Evolutionary conservation across 257 asterid genomes (phyloP), one percentile per base, ranked within the genome.

Genomic region (Gynochthodes officinalis): DNA sequence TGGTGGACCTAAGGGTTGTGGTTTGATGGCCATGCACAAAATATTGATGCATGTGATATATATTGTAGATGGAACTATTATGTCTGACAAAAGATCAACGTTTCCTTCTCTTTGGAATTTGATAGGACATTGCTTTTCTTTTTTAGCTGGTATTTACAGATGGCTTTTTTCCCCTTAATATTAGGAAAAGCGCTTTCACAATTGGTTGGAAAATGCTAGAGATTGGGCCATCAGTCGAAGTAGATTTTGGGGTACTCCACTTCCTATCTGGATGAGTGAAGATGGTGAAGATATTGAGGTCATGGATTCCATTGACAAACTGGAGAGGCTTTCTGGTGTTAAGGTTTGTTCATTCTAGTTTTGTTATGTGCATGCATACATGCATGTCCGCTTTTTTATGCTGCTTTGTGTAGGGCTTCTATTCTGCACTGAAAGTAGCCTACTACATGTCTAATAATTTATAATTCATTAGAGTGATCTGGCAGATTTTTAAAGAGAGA

Each of bases 221-320:
- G 98, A 95, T 65, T 95, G 98, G 99, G 98, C 99, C 63, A 88
- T 95, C 77, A 92, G 98, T 78, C 89, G 99, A 80, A 95, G 98
- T 84, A 87, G 99, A 80, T 95, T 95, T 83, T 95, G 99, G 99
- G 99, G 99, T 21, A 95, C 99, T 32, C 99, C 99, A 27, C 96
- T 95, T 71, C 99, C 99, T 3, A 55, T 95, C 30, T 95, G 99
- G 99, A 82, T 86, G 37, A 95, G 99, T 76, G 97, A 90, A 67
- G 98, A 95, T 75, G 87, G 96, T 2, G 86, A 82, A 84, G 97
- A 95, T 80, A 92, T 84, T 72, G 86, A 79, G 33, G 97, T 92
- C 73, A 85, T 95, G 87, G 98, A 90, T 76, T 95, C 99, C 62
- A 75, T 95, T 61, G 96, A 82, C 27, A 89, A 89, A 79, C 85